Conservation (phyloP, 768 basidiomycete genomes). For the Fomitopsis pulvina region DNA sequence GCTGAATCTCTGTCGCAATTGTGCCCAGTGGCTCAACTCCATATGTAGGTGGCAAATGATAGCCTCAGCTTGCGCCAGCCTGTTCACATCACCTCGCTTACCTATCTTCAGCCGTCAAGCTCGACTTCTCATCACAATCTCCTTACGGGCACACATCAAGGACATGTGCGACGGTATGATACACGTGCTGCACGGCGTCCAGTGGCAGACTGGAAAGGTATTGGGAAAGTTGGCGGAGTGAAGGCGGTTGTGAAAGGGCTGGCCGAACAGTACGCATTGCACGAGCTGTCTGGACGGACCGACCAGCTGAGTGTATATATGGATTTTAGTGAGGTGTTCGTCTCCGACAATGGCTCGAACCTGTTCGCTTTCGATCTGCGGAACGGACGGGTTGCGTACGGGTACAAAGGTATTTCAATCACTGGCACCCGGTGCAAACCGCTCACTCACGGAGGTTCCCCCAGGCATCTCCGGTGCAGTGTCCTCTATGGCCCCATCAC, state of each 20-base stretch:
- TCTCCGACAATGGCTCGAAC: conserved; percentile 59
- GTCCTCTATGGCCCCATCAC: conserved; percentile 52
- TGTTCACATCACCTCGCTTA: conserved; percentile 64
- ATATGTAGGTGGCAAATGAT: conserved; percentile 80
- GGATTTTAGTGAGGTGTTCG: conserved; percentile 48
- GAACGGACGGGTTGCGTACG: conserved; percentile 55
- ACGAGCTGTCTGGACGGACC: not conserved
- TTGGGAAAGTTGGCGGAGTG: conserved; percentile 58
- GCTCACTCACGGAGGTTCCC: not conserved
- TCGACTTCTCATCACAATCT: conserved; percentile 40
- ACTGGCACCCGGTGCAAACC: not conserved
- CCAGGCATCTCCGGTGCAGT: conserved; percentile 69
- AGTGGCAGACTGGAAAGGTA: conserved; percentile 55
- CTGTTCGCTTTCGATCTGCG: conserved; percentile 64
- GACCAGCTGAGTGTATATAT: not conserved
- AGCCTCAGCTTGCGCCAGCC: conserved; percentile 69
- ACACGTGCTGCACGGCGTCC: conserved; percentile 63
- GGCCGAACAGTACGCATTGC: conserved; percentile 55
- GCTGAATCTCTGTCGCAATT: not conserved
- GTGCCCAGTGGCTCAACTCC: not conserved
- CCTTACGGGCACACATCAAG: conserved; percentile 66
- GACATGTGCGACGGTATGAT: conserved; percentile 74
- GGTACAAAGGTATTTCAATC: conserved; percentile 51
- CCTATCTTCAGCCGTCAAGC: conserved; percentile 42
- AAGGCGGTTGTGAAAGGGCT: conserved; percentile 50